Evolutionary conservation across 139 green algal species (phyloP).

Genomic region (Chloropicon primus): DNA sequence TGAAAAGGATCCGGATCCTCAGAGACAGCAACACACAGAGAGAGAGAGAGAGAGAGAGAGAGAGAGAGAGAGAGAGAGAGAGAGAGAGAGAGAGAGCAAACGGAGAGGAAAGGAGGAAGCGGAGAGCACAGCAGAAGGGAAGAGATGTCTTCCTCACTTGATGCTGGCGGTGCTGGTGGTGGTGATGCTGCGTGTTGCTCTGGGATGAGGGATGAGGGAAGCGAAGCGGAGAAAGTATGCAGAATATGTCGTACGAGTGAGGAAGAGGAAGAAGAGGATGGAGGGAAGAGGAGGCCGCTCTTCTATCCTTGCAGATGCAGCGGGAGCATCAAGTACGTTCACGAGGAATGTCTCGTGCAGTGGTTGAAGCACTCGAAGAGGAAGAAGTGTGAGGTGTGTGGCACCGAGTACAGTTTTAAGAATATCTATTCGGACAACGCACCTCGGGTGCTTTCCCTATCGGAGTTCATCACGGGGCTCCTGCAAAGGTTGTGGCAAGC

Average conservation of each 20-base stretch:
- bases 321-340: constrained; percentile 51
- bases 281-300: constrained; percentile 9
- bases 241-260: constrained; percentile 36
- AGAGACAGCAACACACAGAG: too few species aligned
- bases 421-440: background rate
- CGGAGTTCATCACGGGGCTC: constrained; percentile 12
- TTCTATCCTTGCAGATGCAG: constrained; percentile 47
- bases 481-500: background rate
- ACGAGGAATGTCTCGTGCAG: constrained; percentile 42
- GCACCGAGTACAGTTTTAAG: background rate
- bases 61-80: too few species aligned
- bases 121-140: too few species aligned
- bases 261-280: constrained; percentile 8
- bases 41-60: too few species aligned
- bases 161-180: too few species aligned
- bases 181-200: too few species aligned
- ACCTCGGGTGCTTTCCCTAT: background rate
- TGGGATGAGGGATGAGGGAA: too few species aligned
- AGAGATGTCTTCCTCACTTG: too few species aligned
- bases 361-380: constrained; percentile 45
- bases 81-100: too few species aligned
- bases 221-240: constrained; percentile 31
- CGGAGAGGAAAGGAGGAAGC: too few species aligned
- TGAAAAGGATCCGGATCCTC: too few species aligned
- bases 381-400: constrained; percentile 35